These are phyloP conservation scores for Aspergillus uvarum DNA, from an alignment of 2,329 filamentous ascomycete genomes.

Conservation along the genomic window DNA sequence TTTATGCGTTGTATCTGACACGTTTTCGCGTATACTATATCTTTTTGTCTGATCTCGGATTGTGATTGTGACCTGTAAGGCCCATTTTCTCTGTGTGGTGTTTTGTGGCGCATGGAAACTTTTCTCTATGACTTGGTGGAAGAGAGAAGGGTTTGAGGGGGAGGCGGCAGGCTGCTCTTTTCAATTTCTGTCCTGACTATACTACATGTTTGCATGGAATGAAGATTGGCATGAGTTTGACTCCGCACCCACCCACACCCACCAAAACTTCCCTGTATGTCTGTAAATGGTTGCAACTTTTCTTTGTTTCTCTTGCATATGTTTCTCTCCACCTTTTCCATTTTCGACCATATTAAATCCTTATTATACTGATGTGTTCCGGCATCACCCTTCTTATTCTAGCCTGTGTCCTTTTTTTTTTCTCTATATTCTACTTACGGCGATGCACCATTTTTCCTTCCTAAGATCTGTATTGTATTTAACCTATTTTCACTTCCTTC, in stretches of 20 bases:
- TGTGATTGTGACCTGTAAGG: conserved; percentile 23
- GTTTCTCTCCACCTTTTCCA: conserved; percentile 9
- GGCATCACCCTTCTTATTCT: conserved; percentile 6
- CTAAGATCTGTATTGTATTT: conserved; percentile 34
- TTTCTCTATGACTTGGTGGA: conserved; percentile 15
- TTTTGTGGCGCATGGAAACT: conserved; percentile 24
- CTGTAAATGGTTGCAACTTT: conserved; percentile 4
- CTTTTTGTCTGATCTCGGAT: conserved; percentile 15
- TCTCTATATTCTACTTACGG: background rate
- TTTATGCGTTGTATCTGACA: conserved; percentile 10
- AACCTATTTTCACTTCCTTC: conserved; percentile 18
- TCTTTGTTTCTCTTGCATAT: conserved; percentile 14
- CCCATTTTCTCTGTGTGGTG: conserved; percentile 26
- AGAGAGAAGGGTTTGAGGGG: background rate
- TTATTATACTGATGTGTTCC: conserved; percentile 6
- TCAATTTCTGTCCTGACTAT: background rate
- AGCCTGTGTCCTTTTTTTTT: conserved; percentile 4
- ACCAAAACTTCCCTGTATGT: conserved; percentile 1
- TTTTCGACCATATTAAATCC: conserved; percentile 15
- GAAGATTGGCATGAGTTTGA: conserved; percentile 18
- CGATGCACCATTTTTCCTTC: conserved; percentile 8
- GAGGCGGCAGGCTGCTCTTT: background rate
- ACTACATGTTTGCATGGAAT: conserved; percentile 12
- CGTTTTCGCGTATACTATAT: conserved; percentile 13
- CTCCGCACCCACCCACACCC: background rate